Evolutionary conservation across 805 yeast genomes (phyloP).

Genomic region (Saturnispora halmiae): DNA sequence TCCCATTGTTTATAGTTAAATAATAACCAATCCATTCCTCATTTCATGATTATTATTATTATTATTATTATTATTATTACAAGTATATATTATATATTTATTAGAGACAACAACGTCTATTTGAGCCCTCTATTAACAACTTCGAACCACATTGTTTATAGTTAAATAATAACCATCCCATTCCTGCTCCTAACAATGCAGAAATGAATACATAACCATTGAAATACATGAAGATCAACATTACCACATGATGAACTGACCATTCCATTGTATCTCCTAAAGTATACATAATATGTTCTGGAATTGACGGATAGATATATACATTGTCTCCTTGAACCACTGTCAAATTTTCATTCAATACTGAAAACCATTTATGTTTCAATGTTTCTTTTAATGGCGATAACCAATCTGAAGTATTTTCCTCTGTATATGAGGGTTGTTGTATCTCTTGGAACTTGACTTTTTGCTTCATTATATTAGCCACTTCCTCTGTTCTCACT

Average conservation of each 20-base stretch:
- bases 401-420: conserved; percentile 5
- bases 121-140: conserved; percentile 4
- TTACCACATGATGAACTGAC: conserved; percentile 16
- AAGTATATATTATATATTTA: too few relatives aligned
- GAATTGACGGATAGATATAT: conserved; percentile 14
- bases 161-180: conserved; percentile 14
- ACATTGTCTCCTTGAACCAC: conserved; percentile 12
- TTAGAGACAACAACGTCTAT: conserved; percentile 9
- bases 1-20: too few relatives aligned
- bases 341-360: conserved; percentile 11
- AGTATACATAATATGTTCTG: conserved; percentile 13
- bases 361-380: conserved; percentile 15
- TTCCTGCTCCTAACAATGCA: conserved; percentile 17
- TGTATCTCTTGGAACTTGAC: neutral
- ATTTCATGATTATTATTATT: too few relatives aligned
- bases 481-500: conserved; percentile 11
- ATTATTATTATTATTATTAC: too few relatives aligned
- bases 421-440: too few relatives aligned
- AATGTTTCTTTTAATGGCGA: conserved; percentile 12
- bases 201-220: conserved; percentile 19
- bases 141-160: conserved; percentile 5
- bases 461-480: neutral
- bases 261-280: conserved; percentile 17
- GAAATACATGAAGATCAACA: conserved; percentile 18
- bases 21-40: too few relatives aligned